Conservation (phyloP, 768 basidiomycete species). For the Phlegmacium glaucopus region DNA sequence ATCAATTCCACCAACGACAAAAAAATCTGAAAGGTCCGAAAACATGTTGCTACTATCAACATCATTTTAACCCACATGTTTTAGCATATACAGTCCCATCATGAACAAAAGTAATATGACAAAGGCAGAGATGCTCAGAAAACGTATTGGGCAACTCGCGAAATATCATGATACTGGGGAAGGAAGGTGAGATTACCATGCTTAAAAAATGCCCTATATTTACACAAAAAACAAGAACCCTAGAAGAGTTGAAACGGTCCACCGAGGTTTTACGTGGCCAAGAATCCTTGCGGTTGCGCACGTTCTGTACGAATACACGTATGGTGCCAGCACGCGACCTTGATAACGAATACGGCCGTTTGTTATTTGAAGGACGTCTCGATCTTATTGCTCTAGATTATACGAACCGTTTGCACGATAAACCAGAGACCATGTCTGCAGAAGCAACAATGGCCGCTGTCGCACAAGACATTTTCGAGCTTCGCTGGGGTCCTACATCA, state of each 20-base stretch:
- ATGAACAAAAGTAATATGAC: slow-evolving; percentile 9
- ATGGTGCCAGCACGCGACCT: slow-evolving; percentile 35
- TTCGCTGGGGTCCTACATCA: slow-evolving; percentile 39
- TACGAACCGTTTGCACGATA: slow-evolving; percentile 13
- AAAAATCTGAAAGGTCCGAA: no score
- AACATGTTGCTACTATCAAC: no score
- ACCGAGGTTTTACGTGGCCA: slow-evolving; percentile 29
- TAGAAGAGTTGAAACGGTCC: slow-evolving; percentile 28
- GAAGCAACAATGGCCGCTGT: slow-evolving; percentile 16
- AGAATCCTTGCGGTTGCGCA: slow-evolving; percentile 36
- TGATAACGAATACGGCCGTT: slow-evolving; percentile 29
- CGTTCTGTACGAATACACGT: slow-evolving; percentile 28
- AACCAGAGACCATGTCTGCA: slow-evolving; percentile 1
- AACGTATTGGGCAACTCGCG: slow-evolving; percentile 6
- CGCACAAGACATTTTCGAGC: slow-evolving; percentile 25
- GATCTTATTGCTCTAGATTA: slow-evolving; percentile 24
- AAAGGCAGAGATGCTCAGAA: slow-evolving; percentile 5
- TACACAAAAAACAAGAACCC: slow-evolving; percentile 11
- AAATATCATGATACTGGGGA: slow-evolving; percentile 12
- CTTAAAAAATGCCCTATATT: not conserved
- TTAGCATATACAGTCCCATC: no score
- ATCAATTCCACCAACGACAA: no score
- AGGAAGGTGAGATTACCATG: slow-evolving; percentile 20
- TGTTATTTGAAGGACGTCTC: slow-evolving; percentile 24
- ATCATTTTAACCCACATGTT: no score